Percentiles rank a stretch among this genome's conserved stretches.
phyloP scores from a whole-genome alignment of 805 yeast genomes.

The Alloascoidea africana region DNA sequence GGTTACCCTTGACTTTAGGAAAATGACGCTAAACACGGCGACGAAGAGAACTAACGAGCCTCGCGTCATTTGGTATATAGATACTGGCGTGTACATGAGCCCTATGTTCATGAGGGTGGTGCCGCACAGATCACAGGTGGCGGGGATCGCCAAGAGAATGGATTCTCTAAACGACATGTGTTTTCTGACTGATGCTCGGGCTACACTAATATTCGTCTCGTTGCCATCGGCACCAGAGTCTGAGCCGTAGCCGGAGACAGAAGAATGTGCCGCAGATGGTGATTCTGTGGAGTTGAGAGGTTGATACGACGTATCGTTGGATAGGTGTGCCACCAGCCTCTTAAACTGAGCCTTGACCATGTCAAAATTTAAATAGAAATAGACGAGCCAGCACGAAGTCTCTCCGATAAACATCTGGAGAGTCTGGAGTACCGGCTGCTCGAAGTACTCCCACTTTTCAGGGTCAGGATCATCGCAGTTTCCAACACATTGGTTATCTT shows the following conservation, averaged over 20 bases:
- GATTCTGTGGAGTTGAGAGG: too few species aligned
- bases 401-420: slow-evolving; percentile 76
- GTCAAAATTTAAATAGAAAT: neutral
- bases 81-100: slow-evolving; percentile 57
- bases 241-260: slow-evolving; percentile 5
- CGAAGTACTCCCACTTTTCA: slow-evolving; percentile 32
- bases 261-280: neutral
- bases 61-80: slow-evolving; percentile 76
- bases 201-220: neutral
- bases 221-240: neutral
- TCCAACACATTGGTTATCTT: slow-evolving; percentile 58
- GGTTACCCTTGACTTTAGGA: slow-evolving; percentile 38
- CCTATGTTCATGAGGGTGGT: slow-evolving; percentile 73
- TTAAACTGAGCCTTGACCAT: neutral
- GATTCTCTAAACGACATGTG: slow-evolving; percentile 14
- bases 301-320: too few species aligned
- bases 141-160: slow-evolving; percentile 37
- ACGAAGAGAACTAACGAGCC: slow-evolving; percentile 68
- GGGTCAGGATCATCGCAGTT: slow-evolving; percentile 32
- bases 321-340: too few species aligned
- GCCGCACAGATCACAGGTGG: slow-evolving; percentile 55
- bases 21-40: slow-evolving; percentile 51
- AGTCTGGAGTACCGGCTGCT: slow-evolving; percentile 70
- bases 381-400: slow-evolving; percentile 28
- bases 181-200: neutral